These are phyloP conservation scores for Lentinula sp. DNA, from an alignment of 768 basidiomycete species.

Conservation along the genomic window DNA sequence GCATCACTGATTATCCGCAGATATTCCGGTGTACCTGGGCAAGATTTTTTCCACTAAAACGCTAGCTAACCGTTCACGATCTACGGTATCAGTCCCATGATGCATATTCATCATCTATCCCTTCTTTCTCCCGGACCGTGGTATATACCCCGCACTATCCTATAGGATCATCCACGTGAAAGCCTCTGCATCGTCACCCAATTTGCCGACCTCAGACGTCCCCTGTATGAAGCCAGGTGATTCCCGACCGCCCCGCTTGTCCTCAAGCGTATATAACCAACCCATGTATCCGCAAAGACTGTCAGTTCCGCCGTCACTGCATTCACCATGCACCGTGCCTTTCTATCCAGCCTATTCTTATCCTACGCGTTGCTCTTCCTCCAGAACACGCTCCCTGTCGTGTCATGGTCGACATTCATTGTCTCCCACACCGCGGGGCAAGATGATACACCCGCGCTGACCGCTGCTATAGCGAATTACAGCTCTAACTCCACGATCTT, in stretches of 20 bases:
- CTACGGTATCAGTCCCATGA: not conserved
- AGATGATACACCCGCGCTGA: conserved; percentile 48
- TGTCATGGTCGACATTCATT: conserved; percentile 40
- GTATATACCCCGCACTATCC: not conserved
- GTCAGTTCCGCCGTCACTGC: not conserved
- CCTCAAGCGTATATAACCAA: not conserved
- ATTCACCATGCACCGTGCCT: not conserved
- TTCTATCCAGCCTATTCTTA: not conserved
- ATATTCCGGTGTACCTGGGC: not conserved
- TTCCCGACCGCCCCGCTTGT: not conserved
- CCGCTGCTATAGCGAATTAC: conserved; percentile 27
- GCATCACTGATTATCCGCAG: not conserved
- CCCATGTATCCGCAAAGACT: not conserved
- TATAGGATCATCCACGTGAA: not conserved
- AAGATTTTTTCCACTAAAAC: not conserved
- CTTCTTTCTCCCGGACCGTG: not conserved
- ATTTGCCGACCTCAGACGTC: not conserved
- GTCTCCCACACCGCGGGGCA: conserved; percentile 42
- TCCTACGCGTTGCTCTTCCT: not conserved
- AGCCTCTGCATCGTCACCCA: not conserved
- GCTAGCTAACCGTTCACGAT: not conserved
- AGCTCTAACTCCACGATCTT: conserved; percentile 44
- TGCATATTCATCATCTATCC: not conserved
- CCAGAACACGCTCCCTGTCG: not conserved
- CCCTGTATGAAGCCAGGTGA: not conserved